Conservation (phyloP, 2,329 filamentous ascomycete genomes). For the Penicillium occitanis region DNA sequence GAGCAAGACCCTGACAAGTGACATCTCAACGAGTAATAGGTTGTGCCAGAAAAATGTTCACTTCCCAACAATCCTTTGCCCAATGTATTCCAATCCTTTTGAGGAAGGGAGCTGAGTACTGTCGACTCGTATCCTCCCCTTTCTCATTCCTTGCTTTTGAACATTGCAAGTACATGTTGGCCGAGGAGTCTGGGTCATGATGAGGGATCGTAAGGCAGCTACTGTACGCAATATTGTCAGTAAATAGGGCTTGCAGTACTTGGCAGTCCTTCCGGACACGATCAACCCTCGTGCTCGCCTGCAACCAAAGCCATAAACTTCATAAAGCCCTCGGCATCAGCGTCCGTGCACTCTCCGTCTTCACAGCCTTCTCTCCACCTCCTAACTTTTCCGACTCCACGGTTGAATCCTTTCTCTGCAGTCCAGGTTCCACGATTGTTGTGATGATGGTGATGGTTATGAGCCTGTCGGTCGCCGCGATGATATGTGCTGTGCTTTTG, state of each 20-base stretch:
- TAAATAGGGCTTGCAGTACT: not conserved
- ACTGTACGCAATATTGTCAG: not conserved
- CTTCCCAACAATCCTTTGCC: not conserved
- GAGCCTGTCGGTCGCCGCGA: conserved; percentile 18
- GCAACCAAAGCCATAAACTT: conserved; percentile 38
- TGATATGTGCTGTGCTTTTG: conserved; percentile 20
- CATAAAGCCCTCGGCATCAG: conserved; percentile 38
- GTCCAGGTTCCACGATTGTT: conserved; percentile 39
- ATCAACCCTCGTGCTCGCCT: conserved; percentile 19
- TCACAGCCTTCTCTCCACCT: conserved; percentile 41
- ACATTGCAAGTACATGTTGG: not conserved
- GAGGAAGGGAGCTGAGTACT: no score
- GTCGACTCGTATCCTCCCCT: not conserved
- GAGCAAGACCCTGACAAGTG: no score
- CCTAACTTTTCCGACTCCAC: conserved; percentile 41
- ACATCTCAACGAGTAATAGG: no score
- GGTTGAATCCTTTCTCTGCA: conserved; percentile 45
- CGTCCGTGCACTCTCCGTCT: conserved; percentile 33
- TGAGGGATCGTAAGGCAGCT: not conserved
- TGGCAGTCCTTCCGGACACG: not conserved
- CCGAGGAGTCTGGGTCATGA: not conserved
- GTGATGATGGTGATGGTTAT: conserved; percentile 27
- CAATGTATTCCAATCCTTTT: not conserved
- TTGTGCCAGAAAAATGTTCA: no score
- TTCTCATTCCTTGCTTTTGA: not conserved